Base-by-base conservation (phyloP, 202 grass and related monocot genomes). In the Panicum virgatum region DNA sequence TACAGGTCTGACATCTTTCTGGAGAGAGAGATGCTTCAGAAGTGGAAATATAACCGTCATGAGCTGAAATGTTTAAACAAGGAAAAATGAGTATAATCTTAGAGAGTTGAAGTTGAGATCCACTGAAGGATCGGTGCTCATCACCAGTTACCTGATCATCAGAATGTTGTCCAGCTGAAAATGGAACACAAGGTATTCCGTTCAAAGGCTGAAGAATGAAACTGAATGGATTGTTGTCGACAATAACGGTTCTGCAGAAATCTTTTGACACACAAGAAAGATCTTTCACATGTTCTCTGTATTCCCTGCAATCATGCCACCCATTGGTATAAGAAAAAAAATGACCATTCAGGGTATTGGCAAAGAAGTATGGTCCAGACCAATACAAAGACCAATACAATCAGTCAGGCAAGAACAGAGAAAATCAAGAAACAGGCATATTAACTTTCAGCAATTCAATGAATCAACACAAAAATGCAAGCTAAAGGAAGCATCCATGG, bases 241-340 rank as follows among this genome's bases (percentile, higher is more conserved):
- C 96, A 76, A 99, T 83, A 50, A 96, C 93, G 16, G 82, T 86
- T 77, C 92, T 90, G 47, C 80, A 79, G 80, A 94, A 90, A 69
- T 96, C 85, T 76, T 92, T 93, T 30, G 87, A 88, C 72, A 99
- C 20, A 23, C 89, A 90, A 82, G 96, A 90, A 86, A 99, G 91
- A 90, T 99, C 96, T 93, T 99, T 99, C 64, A 99, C 96, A 81
- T 99, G 92, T 72, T 96, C 96, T 66, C 96, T 86, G 34, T 89
- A 89, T 78, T 96, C 89, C 87, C 96, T 99, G 93, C 63, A 88
- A 72, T 73, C 60, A 59, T 66, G 47, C 19, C 90, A 26, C 52
- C 42, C 53, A 76, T 43, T 54, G 43, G 69, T 67, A 81, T 88
- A 14, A 83, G 57, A 74, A 53, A 84, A 53, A 84, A 53, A 84